phyloP scores from a whole-genome alignment of 2,329 filamentous ascomycete genomes.

The Dactylellina leptospora region DNA sequence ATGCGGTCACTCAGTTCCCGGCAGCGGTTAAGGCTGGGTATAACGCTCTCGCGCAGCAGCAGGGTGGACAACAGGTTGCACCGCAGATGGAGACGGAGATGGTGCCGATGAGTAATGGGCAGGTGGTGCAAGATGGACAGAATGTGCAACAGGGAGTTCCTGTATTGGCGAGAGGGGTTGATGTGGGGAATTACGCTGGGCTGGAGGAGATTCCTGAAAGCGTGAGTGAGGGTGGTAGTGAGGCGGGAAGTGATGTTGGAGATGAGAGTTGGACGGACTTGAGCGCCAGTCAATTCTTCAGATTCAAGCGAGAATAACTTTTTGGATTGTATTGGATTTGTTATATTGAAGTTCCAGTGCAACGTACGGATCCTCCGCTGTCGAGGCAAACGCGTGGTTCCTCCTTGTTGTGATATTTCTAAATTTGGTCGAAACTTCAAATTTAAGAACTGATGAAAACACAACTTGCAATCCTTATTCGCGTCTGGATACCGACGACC shows the following conservation, averaged over 20 bases:
- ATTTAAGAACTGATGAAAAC: no score
- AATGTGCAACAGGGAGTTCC: not conserved
- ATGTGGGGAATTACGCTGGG: not conserved
- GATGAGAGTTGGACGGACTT: constrained; percentile 8
- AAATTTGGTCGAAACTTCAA: no score
- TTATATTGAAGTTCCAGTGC: no score
- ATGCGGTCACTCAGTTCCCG: not conserved
- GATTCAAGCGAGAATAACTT: not conserved
- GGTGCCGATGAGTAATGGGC: not conserved
- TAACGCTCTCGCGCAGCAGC: not conserved
- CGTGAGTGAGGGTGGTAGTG: not conserved
- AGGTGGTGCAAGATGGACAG: not conserved
- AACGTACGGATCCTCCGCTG: no score
- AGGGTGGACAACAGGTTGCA: not conserved
- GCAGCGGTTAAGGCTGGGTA: not conserved
- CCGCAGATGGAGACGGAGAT: not conserved
- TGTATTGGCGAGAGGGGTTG: constrained; percentile 5
- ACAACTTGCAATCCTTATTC: no score
- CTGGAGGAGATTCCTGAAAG: not conserved
- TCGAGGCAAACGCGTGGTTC: no score
- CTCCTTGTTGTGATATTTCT: no score
- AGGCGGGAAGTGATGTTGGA: not conserved
- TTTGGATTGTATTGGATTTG: not conserved
- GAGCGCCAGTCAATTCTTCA: constrained; percentile 10
- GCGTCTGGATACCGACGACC: no score